phyloP scores from a whole-genome alignment of 306 rosid species.

The Quillaja saponaria region DNA sequence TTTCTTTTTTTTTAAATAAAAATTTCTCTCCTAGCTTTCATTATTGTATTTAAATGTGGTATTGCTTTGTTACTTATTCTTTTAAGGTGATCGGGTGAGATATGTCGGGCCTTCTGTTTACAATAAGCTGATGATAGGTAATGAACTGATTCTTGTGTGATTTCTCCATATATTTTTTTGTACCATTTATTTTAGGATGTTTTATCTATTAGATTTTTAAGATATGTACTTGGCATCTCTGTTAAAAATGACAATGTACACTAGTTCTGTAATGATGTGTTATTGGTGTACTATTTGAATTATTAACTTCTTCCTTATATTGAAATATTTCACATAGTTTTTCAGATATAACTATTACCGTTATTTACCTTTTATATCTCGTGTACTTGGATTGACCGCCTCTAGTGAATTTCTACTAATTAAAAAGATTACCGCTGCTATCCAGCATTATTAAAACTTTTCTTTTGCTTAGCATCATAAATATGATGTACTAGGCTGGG shows the following conservation, averaged over 20 bases:
- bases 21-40: no score
- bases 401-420: no score
- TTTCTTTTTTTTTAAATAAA: no score
- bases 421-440: no score
- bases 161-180: conserved; percentile 11
- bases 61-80: conserved; percentile 23
- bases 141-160: conserved; percentile 23
- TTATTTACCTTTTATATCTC: no score
- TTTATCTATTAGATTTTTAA: neutral
- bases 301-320: neutral
- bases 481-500: no score
- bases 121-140: conserved; percentile 74
- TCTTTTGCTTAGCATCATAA: no score
- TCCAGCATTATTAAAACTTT: no score
- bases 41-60: conserved; percentile 21
- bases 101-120: conserved; percentile 68
- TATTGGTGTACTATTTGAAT: neutral
- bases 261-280: neutral
- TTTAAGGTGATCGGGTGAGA: conserved; percentile 89
- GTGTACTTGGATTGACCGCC: no score
- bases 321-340: neutral
- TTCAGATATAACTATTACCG: no score
- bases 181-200: neutral
- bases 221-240: neutral
- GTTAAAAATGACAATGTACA: neutral